Percentiles rank a stretch among this genome's conserved stretches.
phyloP scores from a whole-genome alignment of 2,329 filamentous ascomycete genomes.

The Cadophora gregata region DNA sequence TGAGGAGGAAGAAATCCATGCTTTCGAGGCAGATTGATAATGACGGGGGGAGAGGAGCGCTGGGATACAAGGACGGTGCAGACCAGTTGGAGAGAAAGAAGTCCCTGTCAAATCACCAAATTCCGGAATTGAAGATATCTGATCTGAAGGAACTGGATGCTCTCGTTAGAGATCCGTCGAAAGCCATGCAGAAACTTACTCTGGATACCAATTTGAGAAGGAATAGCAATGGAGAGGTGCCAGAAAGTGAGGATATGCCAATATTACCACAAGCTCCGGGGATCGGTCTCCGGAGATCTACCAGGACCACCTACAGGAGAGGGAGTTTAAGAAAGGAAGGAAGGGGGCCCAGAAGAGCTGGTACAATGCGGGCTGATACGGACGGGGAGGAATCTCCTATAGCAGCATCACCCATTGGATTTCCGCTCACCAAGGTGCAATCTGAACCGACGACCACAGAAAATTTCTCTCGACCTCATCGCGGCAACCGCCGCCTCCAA shows the following conservation, averaged over 20 bases:
- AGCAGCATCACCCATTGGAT: conserved; percentile 53
- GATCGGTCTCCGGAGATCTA: conserved; percentile 85
- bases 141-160: conserved; percentile 75
- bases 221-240: conserved; percentile 46
- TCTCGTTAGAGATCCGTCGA: conserved; percentile 79
- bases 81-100: conserved; percentile 78
- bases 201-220: conserved; percentile 42
- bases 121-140: conserved; percentile 64
- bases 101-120: conserved; percentile 58
- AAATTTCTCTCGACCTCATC: conserved; percentile 66
- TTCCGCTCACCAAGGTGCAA: conserved; percentile 63
- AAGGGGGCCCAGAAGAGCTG: conserved; percentile 72
- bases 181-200: conserved; percentile 71
- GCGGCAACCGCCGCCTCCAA: conserved; percentile 39
- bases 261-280: conserved; percentile 81
- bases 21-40: conserved; percentile 89
- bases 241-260: conserved; percentile 73
- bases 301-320: conserved; percentile 86
- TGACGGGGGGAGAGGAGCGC: conserved; percentile 59
- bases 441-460: conserved; percentile 69
- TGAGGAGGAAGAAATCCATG: conserved; percentile 94
- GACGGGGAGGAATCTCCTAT: conserved; percentile 58
- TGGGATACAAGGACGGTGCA: conserved; percentile 81
- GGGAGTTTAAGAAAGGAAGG: conserved; percentile 85
- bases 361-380: conserved; percentile 61